Base-by-base conservation (phyloP, 2,329 filamentous ascomycete species). In the Pestalotiopsis sp. region DNA sequence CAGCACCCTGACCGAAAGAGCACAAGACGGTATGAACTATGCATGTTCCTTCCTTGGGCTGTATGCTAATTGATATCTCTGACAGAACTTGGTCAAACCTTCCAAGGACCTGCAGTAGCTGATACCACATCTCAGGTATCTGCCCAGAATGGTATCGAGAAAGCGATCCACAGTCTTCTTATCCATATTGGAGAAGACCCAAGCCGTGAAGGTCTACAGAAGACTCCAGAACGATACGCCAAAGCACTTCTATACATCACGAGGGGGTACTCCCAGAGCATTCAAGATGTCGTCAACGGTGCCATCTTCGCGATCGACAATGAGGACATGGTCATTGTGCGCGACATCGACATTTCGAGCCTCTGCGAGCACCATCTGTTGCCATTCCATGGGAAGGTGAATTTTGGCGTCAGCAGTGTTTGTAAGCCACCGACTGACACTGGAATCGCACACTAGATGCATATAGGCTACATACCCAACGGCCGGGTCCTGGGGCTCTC, bases 201-300 rank as follows among this genome's bases (percentile, higher is more conserved):
- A 0, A 82, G 88, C 71, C 85, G 89, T 25, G 85, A 89, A 69
- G 89, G 89, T 61, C 81, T 91, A 62, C 81, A 90, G 20, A 87
- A 83, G 36, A 91, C 89, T 0, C 95, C 95, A 0, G 89, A 93
- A 76, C 88, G 95, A 71, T 98, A 97, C 79, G 94, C 95, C 55
- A 94, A 97, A 80, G 95, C 95, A n/a, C 90, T 98, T 87, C 88
- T 97, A 72, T 95, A 92, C 83, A 93, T 98, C 81, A 98, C 95
- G 5, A 93, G 95, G 79, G 95, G 95, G 55, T 98, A 98, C 79
- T 93, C 97, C 81, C 90, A 97, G 83, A 97, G 97, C 75, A 88
- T 97, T 66, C 85, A 90, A 69, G 92, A 96, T 77, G 91, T 97
- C 72, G 92, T 97, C 70, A 97, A 97, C 79, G 88, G 91, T 65